phyloP scores from a whole-genome alignment of 2,329 filamentous ascomycete genomes.

The Calonectria multiphialidica region DNA sequence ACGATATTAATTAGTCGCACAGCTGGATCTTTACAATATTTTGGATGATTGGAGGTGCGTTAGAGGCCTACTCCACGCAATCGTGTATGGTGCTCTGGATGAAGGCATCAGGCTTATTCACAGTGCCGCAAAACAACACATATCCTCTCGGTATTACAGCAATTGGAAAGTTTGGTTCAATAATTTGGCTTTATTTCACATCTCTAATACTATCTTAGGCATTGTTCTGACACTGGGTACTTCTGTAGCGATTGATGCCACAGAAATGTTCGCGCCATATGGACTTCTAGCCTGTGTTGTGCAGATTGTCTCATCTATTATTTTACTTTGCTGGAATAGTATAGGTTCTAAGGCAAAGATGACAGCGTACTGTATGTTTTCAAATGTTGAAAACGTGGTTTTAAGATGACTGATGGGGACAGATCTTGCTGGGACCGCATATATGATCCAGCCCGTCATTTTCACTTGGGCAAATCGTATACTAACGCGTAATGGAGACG shows the following conservation, averaged over 20 bases:
- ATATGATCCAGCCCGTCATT: conserved; percentile 54
- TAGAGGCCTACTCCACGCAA: conserved; percentile 46
- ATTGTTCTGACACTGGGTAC: conserved; percentile 47
- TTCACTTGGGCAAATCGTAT: conserved; percentile 56
- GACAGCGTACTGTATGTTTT: conserved; percentile 30
- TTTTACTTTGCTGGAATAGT: conserved; percentile 48
- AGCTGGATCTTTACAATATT: conserved; percentile 49
- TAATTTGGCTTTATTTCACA: background rate
- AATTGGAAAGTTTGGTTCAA: background rate
- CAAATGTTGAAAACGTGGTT: background rate
- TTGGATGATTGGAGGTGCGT: conserved; percentile 49
- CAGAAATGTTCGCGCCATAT: conserved; percentile 48
- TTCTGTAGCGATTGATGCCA: conserved; percentile 52
- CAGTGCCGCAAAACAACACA: conserved; percentile 50
- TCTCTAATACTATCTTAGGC: conserved; percentile 38
- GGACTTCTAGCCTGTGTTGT: conserved; percentile 47
- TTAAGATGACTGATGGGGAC: conserved; percentile 31
- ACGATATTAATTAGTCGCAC: background rate
- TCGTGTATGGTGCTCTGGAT: conserved; percentile 47
- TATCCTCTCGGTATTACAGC: conserved; percentile 52
- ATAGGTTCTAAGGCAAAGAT: conserved; percentile 42
- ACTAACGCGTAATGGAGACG: conserved; percentile 50
- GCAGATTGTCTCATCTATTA: conserved; percentile 48
- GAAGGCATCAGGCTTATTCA: conserved; percentile 39
- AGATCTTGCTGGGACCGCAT: conserved; percentile 53